A percentile compares a stretch with the other conserved stretches of the same genome.
Conservation (phyloP, 139 green algal genomes). For the Chlorella sp. region DNA sequence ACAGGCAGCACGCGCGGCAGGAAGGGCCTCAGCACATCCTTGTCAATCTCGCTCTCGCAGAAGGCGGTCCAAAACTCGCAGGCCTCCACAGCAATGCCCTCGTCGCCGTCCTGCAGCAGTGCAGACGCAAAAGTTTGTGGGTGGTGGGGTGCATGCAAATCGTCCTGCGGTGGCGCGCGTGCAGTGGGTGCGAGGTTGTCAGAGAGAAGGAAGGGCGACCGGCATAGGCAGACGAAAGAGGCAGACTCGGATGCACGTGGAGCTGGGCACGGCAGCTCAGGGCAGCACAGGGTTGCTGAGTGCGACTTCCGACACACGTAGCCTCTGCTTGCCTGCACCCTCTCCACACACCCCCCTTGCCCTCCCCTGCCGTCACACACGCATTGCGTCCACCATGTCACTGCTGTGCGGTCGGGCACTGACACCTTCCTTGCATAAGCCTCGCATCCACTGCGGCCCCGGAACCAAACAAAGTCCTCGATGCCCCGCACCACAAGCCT, state of each 20-base stretch:
- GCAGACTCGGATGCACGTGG: not conserved
- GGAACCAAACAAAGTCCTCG: too few relatives aligned
- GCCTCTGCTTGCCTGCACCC: too few relatives aligned
- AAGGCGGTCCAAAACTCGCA: constrained; percentile 96
- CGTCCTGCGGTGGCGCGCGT: too few relatives aligned
- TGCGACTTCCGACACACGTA: too few relatives aligned
- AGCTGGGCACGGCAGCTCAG: not conserved
- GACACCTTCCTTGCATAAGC: too few relatives aligned
- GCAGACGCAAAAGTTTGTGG: not conserved
- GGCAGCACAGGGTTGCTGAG: not conserved
- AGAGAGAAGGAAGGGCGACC: not conserved
- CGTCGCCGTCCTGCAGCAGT: constrained; percentile 68
- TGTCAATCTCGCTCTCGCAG: constrained; percentile 74
- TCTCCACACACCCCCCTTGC: not conserved
- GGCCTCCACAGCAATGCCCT: constrained; percentile 90
- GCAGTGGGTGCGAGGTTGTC: too few relatives aligned
- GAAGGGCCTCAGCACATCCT: constrained; percentile 75
- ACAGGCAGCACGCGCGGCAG: constrained; percentile 88
- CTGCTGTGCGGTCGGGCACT: too few relatives aligned
- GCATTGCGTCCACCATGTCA: too few relatives aligned
- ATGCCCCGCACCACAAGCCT: too few relatives aligned
- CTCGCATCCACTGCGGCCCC: too few relatives aligned
- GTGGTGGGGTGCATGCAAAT: too few relatives aligned
- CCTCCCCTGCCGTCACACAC: not conserved
- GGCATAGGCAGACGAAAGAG: not conserved